Evolutionary conservation across 2,329 filamentous ascomycete species (phyloP).

Genomic region (Neobulgaria alba): DNA sequence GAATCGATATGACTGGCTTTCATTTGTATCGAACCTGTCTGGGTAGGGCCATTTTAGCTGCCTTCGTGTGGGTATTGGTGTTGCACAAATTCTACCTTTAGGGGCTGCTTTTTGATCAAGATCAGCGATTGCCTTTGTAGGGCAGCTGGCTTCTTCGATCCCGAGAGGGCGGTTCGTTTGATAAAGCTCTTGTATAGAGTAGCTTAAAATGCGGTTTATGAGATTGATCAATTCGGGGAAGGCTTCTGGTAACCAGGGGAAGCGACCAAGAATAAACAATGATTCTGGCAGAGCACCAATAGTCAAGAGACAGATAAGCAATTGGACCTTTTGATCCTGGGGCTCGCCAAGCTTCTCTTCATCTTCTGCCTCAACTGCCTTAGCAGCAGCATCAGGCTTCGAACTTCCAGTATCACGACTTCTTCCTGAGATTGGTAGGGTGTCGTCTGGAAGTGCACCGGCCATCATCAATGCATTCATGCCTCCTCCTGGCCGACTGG

Average conservation of each 20-base stretch:
- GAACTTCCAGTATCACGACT: slow-evolving; percentile 42
- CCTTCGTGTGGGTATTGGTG: slow-evolving; percentile 52
- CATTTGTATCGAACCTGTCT: slow-evolving; percentile 66
- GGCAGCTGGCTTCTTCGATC: slow-evolving; percentile 37
- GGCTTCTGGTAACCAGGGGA: slow-evolving; percentile 83
- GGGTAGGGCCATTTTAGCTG: slow-evolving; percentile 76
- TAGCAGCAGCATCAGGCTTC: slow-evolving; percentile 39
- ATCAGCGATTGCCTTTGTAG: slow-evolving; percentile 39
- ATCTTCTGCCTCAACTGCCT: slow-evolving; percentile 36
- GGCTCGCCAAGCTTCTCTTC: slow-evolving; percentile 58
- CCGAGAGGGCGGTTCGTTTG: slow-evolving; percentile 28
- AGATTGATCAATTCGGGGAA: slow-evolving; percentile 74
- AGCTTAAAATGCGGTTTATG: slow-evolving; percentile 76
- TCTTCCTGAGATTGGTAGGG: slow-evolving; percentile 38
- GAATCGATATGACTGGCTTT: slow-evolving; percentile 73
- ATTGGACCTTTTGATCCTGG: slow-evolving; percentile 75
- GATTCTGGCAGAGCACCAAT: slow-evolving; percentile 91
- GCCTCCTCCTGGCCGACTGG: slow-evolving; percentile 59
- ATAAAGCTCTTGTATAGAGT: slow-evolving; percentile 73
- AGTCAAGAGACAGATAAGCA: slow-evolving; percentile 77
- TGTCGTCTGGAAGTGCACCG: slow-evolving; percentile 80
- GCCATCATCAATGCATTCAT: slow-evolving; percentile 83
- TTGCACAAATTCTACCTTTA: slow-evolving; percentile 60
- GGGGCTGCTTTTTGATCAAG: slow-evolving; percentile 58
- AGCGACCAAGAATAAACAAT: slow-evolving; percentile 82